Conservation (phyloP, 257 asterid genomes). For the Lycium ferocissimum region DNA sequence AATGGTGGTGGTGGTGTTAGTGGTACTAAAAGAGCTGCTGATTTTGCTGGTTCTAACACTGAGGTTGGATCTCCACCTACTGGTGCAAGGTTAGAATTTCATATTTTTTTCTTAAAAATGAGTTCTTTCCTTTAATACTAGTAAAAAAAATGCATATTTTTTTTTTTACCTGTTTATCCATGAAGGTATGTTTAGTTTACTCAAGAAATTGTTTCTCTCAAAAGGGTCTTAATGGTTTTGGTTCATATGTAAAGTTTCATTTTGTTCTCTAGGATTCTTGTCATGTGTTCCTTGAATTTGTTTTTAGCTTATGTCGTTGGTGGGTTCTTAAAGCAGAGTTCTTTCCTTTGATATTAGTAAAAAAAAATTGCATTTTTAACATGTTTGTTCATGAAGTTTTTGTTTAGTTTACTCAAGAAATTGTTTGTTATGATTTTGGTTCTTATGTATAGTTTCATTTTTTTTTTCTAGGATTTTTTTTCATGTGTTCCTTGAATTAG, state of each 20-base stretch:
- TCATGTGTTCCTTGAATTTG: neutral
- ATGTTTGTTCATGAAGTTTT: neutral
- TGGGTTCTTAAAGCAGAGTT: neutral
- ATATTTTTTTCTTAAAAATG: neutral
- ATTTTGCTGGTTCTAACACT: slow-evolving; percentile 35
- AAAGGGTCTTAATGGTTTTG: neutral
- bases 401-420: neutral
- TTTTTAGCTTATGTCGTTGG: neutral
- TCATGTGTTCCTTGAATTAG: slow-evolving; percentile 2
- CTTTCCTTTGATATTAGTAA: neutral
- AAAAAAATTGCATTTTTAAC: neutral
- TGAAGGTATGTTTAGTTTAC: neutral
- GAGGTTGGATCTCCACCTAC: slow-evolving; percentile 56
- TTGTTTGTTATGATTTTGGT: neutral
- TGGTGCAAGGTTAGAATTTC: slow-evolving; percentile 57
- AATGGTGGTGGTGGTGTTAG: slow-evolving; percentile 38
- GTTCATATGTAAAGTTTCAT: neutral
- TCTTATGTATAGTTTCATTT: neutral
- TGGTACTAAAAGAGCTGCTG: slow-evolving; percentile 54
- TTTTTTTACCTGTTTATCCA: neutral
- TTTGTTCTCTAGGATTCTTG: neutral
- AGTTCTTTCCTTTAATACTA: neutral
- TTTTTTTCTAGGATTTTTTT: neutral
- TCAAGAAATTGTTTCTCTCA: neutral
- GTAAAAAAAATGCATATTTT: neutral